These are phyloP conservation scores for Saturnispora zaruensis DNA, from an alignment of 805 yeast species.

Conservation along the genomic window DNA sequence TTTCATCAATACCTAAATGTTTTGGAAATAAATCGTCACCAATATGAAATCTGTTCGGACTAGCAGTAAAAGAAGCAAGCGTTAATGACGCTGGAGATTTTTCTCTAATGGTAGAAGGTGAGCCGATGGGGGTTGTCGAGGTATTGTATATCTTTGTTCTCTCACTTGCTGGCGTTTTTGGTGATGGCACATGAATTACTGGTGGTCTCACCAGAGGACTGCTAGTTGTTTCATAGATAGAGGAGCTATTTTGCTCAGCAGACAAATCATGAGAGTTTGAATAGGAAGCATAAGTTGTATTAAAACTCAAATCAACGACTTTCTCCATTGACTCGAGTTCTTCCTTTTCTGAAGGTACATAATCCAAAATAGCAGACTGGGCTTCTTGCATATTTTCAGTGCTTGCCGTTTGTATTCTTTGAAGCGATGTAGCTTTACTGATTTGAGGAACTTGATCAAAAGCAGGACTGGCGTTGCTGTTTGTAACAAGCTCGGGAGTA, in stretches of 20 bases:
- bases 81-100: conserved; percentile 10
- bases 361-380: conserved; percentile 12
- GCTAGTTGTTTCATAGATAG: not conserved
- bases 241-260: not conserved
- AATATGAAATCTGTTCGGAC: conserved; percentile 25
- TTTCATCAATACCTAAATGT: conserved; percentile 55
- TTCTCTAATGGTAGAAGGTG: conserved; percentile 2
- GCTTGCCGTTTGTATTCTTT: conserved; percentile 7
- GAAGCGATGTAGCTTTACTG: conserved; percentile 3
- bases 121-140: conserved; percentile 1
- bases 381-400: conserved; percentile 9
- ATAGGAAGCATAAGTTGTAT: not conserved
- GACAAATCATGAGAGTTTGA: not conserved
- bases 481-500: not conserved
- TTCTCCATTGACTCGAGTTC: conserved; percentile 5
- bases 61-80: conserved; percentile 11
- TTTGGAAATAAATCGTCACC: conserved; percentile 68
- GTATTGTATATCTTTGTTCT: not conserved
- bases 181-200: not conserved
- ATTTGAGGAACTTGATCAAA: conserved; percentile 6
- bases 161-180: not conserved
- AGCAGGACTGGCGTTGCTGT: conserved; percentile 2
- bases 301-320: conserved; percentile 1
- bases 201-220: conserved; percentile 4
- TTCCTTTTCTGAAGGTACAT: conserved; percentile 4